Conservation (phyloP, 202 grass and related monocot genomes). For the Digitaria exilis region DNA sequence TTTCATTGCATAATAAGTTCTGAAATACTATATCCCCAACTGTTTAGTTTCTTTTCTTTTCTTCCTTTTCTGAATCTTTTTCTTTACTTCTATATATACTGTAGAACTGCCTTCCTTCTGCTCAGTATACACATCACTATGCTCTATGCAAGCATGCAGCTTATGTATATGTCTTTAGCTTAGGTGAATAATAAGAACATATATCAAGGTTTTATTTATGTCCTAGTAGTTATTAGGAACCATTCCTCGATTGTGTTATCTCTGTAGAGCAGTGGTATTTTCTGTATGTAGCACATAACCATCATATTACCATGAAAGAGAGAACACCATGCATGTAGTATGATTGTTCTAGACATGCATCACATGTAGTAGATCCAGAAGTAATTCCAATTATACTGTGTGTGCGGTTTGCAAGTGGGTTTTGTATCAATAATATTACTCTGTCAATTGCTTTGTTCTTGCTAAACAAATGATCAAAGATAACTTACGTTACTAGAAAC, state of each 20-base stretch:
- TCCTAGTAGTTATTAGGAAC: neutral
- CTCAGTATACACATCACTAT: neutral
- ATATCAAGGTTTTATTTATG: neutral
- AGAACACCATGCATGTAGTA: neutral
- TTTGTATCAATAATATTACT: neutral
- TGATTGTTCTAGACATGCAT: neutral
- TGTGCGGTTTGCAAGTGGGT: neutral
- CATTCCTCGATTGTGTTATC: neutral
- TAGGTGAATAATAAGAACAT: neutral
- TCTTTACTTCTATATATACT: neutral
- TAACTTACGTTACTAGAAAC: neutral
- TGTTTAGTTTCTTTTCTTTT: neutral
- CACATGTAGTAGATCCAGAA: slow-evolving; percentile 21
- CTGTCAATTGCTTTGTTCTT: neutral
- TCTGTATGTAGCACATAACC: neutral
- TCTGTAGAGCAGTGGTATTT: neutral
- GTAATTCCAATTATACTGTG: neutral
- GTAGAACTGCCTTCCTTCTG: neutral
- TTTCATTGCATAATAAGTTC: neutral
- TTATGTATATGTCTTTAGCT: neutral
- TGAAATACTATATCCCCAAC: neutral
- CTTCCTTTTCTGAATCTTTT: neutral
- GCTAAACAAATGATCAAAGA: no score
- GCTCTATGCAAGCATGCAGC: neutral
- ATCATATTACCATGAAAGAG: neutral